These are phyloP conservation scores for Boletus barrowsii DNA, from an alignment of 768 basidiomycete genomes.

Conservation along the genomic window DNA sequence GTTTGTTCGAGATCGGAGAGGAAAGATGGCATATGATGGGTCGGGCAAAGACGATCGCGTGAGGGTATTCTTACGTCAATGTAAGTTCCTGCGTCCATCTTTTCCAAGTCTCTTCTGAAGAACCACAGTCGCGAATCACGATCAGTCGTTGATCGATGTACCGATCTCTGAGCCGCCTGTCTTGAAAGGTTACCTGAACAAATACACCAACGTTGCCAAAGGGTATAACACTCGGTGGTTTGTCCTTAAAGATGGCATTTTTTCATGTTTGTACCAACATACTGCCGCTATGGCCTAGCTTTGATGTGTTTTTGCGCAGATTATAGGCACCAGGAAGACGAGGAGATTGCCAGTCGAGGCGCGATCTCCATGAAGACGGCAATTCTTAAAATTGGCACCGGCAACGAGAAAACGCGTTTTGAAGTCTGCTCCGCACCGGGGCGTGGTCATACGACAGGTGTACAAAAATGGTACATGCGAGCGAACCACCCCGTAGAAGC, in stretches of 20 bases:
- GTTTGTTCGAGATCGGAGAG: slow-evolving; percentile 75
- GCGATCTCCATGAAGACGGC: slow-evolving; percentile 87
- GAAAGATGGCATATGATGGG: slow-evolving; percentile 66
- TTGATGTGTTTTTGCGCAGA: slow-evolving; percentile 37
- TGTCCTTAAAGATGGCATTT: slow-evolving; percentile 76
- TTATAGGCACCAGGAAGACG: slow-evolving; percentile 89
- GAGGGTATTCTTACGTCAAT: slow-evolving; percentile 78
- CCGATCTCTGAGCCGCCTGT: slow-evolving; percentile 52
- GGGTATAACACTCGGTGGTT: slow-evolving; percentile 93
- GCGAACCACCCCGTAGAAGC: slow-evolving; percentile 89
- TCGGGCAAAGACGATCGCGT: slow-evolving; percentile 79
- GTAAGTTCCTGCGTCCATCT: slow-evolving; percentile 41
- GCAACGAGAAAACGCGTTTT: slow-evolving; percentile 67
- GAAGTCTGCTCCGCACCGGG: slow-evolving; percentile 70
- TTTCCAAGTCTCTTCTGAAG: slow-evolving; percentile 1
- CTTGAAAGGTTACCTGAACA: slow-evolving; percentile 79
- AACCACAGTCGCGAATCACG: slow-evolving; percentile 69
- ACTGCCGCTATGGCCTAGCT: neutral
- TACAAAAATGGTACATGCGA: slow-evolving; percentile 79
- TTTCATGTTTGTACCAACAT: slow-evolving; percentile 64
- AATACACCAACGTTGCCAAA: slow-evolving; percentile 89
- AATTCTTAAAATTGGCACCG: slow-evolving; percentile 49
- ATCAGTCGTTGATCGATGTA: slow-evolving; percentile 61
- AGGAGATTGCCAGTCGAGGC: slow-evolving; percentile 79
- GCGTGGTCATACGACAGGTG: slow-evolving; percentile 41